Evolutionary conservation across 2,329 filamentous ascomycete species (phyloP).

Genomic region (Cadophora malorum): DNA sequence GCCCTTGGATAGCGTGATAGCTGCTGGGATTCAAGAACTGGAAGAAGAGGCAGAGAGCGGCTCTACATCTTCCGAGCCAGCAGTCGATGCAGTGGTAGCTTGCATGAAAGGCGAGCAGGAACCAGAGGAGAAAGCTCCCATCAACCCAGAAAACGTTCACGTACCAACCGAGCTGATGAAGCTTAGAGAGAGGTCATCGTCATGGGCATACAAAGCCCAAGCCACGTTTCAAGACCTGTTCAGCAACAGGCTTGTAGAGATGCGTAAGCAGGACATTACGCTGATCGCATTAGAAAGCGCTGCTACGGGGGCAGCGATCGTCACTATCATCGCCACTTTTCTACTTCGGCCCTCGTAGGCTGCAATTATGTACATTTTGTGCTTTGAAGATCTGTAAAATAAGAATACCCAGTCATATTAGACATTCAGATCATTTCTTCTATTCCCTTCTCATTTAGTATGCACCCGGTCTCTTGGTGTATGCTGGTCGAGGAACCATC

Average conservation of each 20-base stretch:
- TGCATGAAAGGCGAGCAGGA: conserved; percentile 31
- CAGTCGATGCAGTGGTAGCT: conserved; percentile 38
- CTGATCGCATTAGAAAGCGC: conserved; percentile 72
- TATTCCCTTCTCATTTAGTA: conserved; percentile 33
- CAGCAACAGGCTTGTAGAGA: conserved; percentile 67
- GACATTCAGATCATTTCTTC: conserved; percentile 1
- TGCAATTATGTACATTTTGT: conserved; percentile 33
- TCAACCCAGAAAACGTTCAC: conserved; percentile 35
- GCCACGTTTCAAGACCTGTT: conserved; percentile 62
- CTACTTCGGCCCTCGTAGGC: conserved; percentile 40
- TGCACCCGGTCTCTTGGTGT: conserved; percentile 39
- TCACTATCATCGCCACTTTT: conserved; percentile 49
- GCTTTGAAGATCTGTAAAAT: conserved; percentile 33
- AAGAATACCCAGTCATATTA: conserved; percentile 32
- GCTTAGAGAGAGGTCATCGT: conserved; percentile 37
- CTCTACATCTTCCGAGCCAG: conserved; percentile 27
- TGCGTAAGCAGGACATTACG: conserved; percentile 74
- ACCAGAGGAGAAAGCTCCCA: conserved; percentile 32
- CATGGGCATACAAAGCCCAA: conserved; percentile 51
- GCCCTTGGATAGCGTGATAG: conserved; percentile 35
- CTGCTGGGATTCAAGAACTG: conserved; percentile 37
- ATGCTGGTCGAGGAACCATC: conserved; percentile 38
- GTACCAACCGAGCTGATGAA: conserved; percentile 31
- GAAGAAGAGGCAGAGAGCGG: conserved; percentile 31
- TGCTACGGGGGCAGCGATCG: conserved; percentile 67